Base-by-base conservation (phyloP, 2,329 filamentous ascomycete genomes). In the Beauveria sp. region DNA sequence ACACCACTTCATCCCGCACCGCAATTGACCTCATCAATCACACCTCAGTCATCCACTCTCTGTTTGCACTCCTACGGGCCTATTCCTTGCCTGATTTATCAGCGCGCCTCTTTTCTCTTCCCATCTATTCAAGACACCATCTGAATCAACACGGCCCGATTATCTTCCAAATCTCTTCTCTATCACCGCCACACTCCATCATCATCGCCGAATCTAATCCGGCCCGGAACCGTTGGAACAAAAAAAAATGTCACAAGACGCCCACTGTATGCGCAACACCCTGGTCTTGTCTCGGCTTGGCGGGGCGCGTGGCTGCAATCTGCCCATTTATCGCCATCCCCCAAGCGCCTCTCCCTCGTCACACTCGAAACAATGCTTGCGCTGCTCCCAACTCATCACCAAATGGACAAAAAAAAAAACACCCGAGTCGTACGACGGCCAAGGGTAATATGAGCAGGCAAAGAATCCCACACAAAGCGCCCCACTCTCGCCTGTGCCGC, bases 271-370 rank as follows among this genome's bases (percentile, higher is more conserved):
- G 55, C 55, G 55, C 34, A 18, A 31, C 20, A 38, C 31, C 55
- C 55, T 31, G 26, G 45, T 12, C 34, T 22, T 59, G 45, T 59
- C 34, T 59, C 12, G 22, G 46, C 31, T 24, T 45, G 26, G 57
- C 48, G 49, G 46, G 57, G 38, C 48, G 26, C 38, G 5, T 45
- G 24, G n/a, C 24, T 43, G 24, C 48, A 34, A 34, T 52, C 49
- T 60, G 48, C 38, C 57, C 57, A 60, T 43, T 50, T 20, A 60
- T 60, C 48, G 40, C 18, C 22, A 52, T 58, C 18, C 34, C 46
- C 45, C 45, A 58, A 58, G 55, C 57, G 57, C 49, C 20, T 31
- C 20, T 31, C 18, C n/a, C 38, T 60, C 24, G 48, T 60, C 24
- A 34, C 26, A 60, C 57, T 52, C 12, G 12, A 26, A 31, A 18